These are phyloP conservation scores for Cornus suecica DNA, from an alignment of 148 eudicot species.

Conservation along the genomic window DNA sequence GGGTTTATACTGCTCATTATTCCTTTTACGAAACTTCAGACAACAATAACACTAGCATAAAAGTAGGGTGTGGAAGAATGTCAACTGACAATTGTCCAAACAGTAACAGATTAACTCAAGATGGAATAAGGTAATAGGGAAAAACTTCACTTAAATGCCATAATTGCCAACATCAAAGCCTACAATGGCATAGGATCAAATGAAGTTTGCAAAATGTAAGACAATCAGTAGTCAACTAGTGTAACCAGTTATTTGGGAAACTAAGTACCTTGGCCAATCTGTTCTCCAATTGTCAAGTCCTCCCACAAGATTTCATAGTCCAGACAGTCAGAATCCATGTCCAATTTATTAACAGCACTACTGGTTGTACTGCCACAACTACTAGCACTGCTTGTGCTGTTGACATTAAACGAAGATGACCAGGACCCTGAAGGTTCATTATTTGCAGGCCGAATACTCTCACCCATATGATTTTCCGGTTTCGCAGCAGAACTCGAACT, in stretches of 20 bases:
- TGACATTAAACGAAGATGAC: constrained; percentile 67
- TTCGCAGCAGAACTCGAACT: constrained; percentile 28
- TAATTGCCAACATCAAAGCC: background rate
- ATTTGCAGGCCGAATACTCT: constrained; percentile 36
- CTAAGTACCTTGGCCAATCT: constrained; percentile 87
- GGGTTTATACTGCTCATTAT: background rate
- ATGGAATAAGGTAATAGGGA: background rate
- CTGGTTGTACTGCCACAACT: constrained; percentile 89
- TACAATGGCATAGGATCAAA: background rate
- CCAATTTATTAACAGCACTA: constrained; percentile 68
- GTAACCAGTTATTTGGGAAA: background rate
- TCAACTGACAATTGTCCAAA: background rate
- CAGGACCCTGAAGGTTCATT: constrained; percentile 81
- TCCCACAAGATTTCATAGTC: constrained; percentile 97
- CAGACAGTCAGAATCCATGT: constrained; percentile 65
- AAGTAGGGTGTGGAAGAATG: background rate
- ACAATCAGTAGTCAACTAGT: background rate
- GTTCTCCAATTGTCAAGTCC: constrained; percentile 91
- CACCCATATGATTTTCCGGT: constrained; percentile 47
- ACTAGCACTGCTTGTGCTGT: constrained; percentile 87
- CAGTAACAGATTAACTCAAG: background rate
- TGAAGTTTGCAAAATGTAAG: background rate
- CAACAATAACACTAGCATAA: background rate
- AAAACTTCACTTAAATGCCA: background rate
- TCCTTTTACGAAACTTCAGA: background rate